These are phyloP conservation scores for Sordariomycetes sp. DNA, from an alignment of 2,329 filamentous ascomycete species.

Conservation along the genomic window DNA sequence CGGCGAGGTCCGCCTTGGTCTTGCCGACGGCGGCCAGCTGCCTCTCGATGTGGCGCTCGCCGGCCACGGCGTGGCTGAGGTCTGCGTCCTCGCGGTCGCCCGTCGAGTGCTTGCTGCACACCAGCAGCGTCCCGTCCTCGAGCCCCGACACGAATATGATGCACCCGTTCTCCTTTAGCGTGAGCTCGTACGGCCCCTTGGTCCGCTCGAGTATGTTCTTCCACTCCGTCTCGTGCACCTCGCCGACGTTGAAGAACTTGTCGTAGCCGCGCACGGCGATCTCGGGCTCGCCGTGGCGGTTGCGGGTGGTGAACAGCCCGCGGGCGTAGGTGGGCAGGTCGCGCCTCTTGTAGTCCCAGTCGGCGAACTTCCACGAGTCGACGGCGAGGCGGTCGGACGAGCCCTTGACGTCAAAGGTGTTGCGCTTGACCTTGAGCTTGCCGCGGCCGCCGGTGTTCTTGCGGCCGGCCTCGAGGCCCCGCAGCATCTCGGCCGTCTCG, in stretches of 20 bases:
- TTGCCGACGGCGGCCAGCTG: slow-evolving; percentile 72
- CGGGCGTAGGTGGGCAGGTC: slow-evolving; percentile 86
- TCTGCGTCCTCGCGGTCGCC: slow-evolving; percentile 62
- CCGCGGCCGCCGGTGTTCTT: slow-evolving; percentile 42
- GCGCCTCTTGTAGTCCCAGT: slow-evolving; percentile 89
- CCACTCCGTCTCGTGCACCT: slow-evolving; percentile 78
- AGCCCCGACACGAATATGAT: slow-evolving; percentile 95
- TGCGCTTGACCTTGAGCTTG: slow-evolving; percentile 67
- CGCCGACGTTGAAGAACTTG: slow-evolving; percentile 94
- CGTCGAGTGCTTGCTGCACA: slow-evolving; percentile 99
- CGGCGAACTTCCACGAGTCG: slow-evolving; percentile 86
- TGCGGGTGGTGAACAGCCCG: slow-evolving; percentile 81
- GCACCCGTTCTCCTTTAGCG: slow-evolving; percentile 97
- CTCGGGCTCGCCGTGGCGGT: slow-evolving; percentile 53
- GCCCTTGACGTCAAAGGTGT: slow-evolving; percentile 56
- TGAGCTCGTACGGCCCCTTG: slow-evolving; percentile 83
- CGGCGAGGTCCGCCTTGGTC: slow-evolving; percentile 67
- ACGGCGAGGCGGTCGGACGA: slow-evolving; percentile 58
- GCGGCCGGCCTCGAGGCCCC: slow-evolving; percentile 45
- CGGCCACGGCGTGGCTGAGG: slow-evolving; percentile 73
- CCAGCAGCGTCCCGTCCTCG: slow-evolving; percentile 77
- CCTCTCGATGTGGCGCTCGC: slow-evolving; percentile 69
- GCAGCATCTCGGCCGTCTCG: slow-evolving; percentile 56
- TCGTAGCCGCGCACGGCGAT: slow-evolving; percentile 89
- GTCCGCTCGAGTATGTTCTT: slow-evolving; percentile 64